These are phyloP conservation scores for Fusarium keratoplasticum DNA, from an alignment of 2,329 filamentous ascomycete species.

Conservation along the genomic window DNA sequence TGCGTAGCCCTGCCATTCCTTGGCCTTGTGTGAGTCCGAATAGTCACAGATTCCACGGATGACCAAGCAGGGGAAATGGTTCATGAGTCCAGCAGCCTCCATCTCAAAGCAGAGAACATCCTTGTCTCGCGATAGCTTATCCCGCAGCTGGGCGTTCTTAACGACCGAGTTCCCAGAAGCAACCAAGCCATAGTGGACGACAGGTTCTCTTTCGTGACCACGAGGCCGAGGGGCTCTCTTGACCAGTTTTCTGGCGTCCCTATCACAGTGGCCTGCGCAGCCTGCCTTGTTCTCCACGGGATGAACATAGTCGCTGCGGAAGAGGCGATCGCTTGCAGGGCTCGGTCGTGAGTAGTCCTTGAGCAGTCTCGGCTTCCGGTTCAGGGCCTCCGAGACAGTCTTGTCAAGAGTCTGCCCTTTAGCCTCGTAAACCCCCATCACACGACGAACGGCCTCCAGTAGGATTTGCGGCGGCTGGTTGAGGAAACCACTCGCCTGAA, in stretches of 20 bases:
- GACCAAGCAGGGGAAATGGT: neutral
- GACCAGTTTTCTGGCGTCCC: neutral
- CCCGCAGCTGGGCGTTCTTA: neutral
- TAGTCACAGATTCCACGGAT: neutral
- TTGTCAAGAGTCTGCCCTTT: neutral
- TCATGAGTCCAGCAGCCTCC: neutral
- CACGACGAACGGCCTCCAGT: no score
- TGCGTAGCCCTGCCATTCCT: neutral
- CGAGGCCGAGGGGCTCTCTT: neutral
- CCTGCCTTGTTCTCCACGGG: no score
- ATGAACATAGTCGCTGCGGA: neutral
- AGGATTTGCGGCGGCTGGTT: no score
- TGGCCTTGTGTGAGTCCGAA: neutral
- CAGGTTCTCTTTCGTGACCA: no score
- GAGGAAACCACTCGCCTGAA: no score
- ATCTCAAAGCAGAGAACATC: neutral
- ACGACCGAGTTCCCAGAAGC: neutral
- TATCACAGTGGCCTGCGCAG: neutral
- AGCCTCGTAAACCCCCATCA: no score
- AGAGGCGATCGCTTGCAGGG: neutral
- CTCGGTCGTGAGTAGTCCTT: neutral
- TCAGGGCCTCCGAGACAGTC: neutral
- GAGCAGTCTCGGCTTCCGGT: neutral
- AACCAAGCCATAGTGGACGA: neutral
- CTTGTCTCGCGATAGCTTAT: neutral